phyloP scores from a whole-genome alignment of 2,329 filamentous ascomycete genomes.

The Helminthosporium solani region DNA sequence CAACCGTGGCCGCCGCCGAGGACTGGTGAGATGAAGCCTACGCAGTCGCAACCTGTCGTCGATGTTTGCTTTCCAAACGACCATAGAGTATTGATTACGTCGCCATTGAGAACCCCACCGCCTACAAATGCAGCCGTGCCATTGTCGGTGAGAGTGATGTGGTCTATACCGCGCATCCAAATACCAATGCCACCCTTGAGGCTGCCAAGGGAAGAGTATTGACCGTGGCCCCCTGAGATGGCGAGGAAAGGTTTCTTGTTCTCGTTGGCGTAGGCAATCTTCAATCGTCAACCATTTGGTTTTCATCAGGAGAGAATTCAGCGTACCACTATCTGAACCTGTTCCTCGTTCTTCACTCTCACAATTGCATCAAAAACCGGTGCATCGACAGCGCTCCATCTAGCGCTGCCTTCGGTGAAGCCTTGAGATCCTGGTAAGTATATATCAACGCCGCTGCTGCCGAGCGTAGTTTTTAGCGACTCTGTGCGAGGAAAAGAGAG shows the following conservation, averaged over 20 bases:
- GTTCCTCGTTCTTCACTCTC: constrained; percentile 18
- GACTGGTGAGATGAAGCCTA: constrained; percentile 3
- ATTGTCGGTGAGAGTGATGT: constrained; percentile 21
- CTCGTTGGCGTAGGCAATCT: constrained; percentile 25
- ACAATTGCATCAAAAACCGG: constrained; percentile 18
- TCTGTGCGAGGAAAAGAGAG: neutral
- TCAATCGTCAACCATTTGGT: neutral
- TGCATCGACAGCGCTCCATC: neutral
- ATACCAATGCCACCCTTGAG: constrained; percentile 34
- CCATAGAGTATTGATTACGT: constrained; percentile 29
- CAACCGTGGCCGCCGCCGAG: constrained; percentile 15
- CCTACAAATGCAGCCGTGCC: constrained; percentile 24
- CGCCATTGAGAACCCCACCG: constrained; percentile 25
- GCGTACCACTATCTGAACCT: constrained; percentile 21
- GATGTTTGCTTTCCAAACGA: constrained; percentile 26
- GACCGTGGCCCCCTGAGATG: constrained; percentile 41
- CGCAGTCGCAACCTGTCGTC: constrained; percentile 10
- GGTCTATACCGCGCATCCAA: constrained; percentile 28
- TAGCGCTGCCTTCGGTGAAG: neutral
- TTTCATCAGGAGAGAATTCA: neutral
- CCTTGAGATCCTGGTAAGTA: neutral
- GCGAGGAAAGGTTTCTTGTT: constrained; percentile 37
- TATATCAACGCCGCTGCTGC: neutral
- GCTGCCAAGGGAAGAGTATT: constrained; percentile 20
- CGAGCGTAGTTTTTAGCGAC: neutral